Conservation (phyloP, 176 grass and related monocot genomes). For the Triticum turgidum region DNA sequence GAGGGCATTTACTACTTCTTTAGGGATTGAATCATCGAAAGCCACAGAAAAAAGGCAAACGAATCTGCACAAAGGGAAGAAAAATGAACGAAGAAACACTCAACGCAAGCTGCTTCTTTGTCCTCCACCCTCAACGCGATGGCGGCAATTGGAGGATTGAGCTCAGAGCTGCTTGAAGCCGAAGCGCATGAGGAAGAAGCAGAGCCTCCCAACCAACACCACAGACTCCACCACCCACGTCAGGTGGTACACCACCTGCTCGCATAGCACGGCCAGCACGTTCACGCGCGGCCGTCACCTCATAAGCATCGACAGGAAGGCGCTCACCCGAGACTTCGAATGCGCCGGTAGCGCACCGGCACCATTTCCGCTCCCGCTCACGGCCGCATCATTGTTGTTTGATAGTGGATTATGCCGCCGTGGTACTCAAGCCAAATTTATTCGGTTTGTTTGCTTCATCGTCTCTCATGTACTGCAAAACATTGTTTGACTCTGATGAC, state of each 20-base stretch:
- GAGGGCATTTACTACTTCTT: no score
- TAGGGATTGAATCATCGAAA: no score
- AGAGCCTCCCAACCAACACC: constrained; percentile 49
- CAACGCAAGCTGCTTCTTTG: no score
- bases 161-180: constrained; percentile 43
- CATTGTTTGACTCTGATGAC: no score
- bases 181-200: constrained; percentile 65
- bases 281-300: constrained; percentile 14
- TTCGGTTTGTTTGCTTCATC: not conserved
- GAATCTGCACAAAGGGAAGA: no score
- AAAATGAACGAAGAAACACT: no score
- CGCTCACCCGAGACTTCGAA: not conserved
- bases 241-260: constrained; percentile 45
- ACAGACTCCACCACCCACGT: constrained; percentile 63
- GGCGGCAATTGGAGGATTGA: not conserved
- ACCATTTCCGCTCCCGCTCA: not conserved
- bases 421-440: constrained; percentile 9
- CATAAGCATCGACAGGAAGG: not conserved
- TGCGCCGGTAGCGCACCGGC: not conserved
- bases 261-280: constrained; percentile 13
- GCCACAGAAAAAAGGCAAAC: no score
- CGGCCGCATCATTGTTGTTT: not conserved
- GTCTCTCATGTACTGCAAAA: not conserved
- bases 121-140: not conserved
- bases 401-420: not conserved